Evolutionary conservation across 768 basidiomycete genomes (phyloP).

Genomic region (Suillus decipiens): DNA sequence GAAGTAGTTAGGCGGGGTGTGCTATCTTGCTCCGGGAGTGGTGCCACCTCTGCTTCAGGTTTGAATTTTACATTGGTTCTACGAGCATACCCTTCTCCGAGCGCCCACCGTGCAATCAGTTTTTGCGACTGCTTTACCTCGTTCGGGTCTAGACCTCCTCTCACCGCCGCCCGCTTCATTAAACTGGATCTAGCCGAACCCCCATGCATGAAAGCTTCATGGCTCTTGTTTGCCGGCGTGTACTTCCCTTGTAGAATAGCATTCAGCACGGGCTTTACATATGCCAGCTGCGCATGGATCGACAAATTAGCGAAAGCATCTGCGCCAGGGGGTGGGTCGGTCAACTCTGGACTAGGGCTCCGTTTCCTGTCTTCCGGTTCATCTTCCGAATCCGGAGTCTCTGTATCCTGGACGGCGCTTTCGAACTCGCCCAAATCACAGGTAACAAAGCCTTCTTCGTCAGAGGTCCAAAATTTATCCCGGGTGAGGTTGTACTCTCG

Average conservation of each 20-base stretch:
- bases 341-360: slow-evolving; percentile 8
- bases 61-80: neutral
- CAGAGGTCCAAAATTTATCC: slow-evolving; percentile 56
- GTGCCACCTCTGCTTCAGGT: neutral
- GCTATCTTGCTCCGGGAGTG: neutral
- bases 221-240: slow-evolving; percentile 48
- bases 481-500: slow-evolving; percentile 42
- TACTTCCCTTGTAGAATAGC: slow-evolving; percentile 62
- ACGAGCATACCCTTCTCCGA: slow-evolving; percentile 17
- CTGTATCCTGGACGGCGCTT: slow-evolving; percentile 38
- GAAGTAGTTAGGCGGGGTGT: neutral
- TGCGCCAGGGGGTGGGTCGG: slow-evolving; percentile 46
- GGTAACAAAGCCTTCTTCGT: slow-evolving; percentile 60
- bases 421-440: slow-evolving; percentile 65
- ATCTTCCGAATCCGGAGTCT: slow-evolving; percentile 30
- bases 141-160: slow-evolving; percentile 38
- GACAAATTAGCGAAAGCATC: slow-evolving; percentile 49
- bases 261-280: slow-evolving; percentile 61
- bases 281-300: slow-evolving; percentile 61
- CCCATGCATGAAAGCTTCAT: slow-evolving; percentile 60
- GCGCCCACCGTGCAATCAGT: slow-evolving; percentile 29
- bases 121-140: slow-evolving; percentile 42
- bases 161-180: slow-evolving; percentile 34
- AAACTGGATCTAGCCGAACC: slow-evolving; percentile 44
- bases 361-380: slow-evolving; percentile 33